Evolutionary conservation across 306 rosid genomes (phyloP), one percentile per base, ranked within the genome.

Genomic region (Cicer bijugum): DNA sequence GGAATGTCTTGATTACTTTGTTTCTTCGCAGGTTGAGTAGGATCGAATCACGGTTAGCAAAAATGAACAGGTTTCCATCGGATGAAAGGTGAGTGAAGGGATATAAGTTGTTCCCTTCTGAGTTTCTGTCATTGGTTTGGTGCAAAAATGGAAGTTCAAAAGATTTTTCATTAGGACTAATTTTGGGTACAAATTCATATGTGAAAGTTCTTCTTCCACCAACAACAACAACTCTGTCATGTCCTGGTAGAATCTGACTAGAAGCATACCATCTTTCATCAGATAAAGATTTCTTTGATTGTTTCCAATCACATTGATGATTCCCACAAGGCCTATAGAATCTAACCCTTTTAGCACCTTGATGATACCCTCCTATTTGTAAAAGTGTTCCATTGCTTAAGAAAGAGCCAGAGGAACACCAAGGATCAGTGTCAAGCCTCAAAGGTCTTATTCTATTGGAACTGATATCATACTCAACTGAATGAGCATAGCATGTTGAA

Each of bases 331-430:
- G 89, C 50, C 72, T 53, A 6, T 72, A 89, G 53, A 62, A 17
- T 75, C 96, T 79, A 12, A 88, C 48, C 44, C 84, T 67, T 63
- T 72, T 80, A 6, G 86, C 59, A 1, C 99, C 96, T 0, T 4
- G 50, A 12, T 70, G 72, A 76, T 51, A 77, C 10, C 99, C 99
- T 51, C 97, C 97, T 0, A 83, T 57, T 60, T 88, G 96, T 6
- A 83, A 1, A 2, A 91, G 90, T 20, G 96, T 89, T 6, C 97
- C 97, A 19, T 91, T 87, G 80, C 90, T 82, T 12, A 88, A 57
- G 66, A 89, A 88, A 70, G 92, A 71, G 12, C 92, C 97, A 0
- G 97, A 86, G 69, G 98, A 94, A 82, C 95, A 89, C 98, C 97
- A 88, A 17, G 96, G 81, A 75, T 91, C 97, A 38, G 90, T 70